Evolutionary conservation across 1,139 yeast genomes (phyloP), one percentile per base, ranked within the genome.

Genomic region (Spencermartinsiella ligniputridi): DNA sequence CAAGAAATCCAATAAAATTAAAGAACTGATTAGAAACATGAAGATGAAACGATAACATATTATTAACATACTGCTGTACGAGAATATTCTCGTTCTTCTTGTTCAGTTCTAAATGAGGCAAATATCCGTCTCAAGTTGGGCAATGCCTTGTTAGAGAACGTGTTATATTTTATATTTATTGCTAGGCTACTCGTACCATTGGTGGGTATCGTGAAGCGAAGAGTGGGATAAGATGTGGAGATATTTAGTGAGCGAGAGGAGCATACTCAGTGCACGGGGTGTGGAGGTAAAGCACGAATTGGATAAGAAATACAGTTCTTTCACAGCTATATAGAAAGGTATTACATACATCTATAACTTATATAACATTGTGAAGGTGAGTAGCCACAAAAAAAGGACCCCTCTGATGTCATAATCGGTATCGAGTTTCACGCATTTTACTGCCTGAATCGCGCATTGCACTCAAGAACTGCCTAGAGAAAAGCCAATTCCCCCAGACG

Each of bases 81-180:
- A 0, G 95, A 85, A 56, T 81, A 83, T 44, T 74, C 68, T 45
- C 92, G 67, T 61, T 87, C 96, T 57, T 87, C 95, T 53, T 87
- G 95, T 54, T 85, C 95, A 2, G 94, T 80, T 21, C 96, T 67
- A 57, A 86, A 86, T 3, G 94, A 83, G 35, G 90, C 83, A 62
- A 87, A 87, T 40, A 87, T 82, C 46, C 87, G 70, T 44, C 96
- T 68, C 40, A 84, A 75, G 57, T 86, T 83, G 39, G 83, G 85
- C 38, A 83, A 54, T 9, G 62, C 62, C 70, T 55, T 38, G 25
- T 33, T 35, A 20, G 15, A 6, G 25, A n/a, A n/a, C n/a, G n/a
- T n/a, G n/a, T n/a, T n/a, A n/a, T n/a, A n/a, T n/a, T n/a, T n/a
- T n/a, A n/a, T n/a, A n/a, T n/a, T n/a, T n/a, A n/a, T n/a, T n/a